phyloP scores from a whole-genome alignment of 1,284 basidiomycete species.

The Tylopilus sp. region DNA sequence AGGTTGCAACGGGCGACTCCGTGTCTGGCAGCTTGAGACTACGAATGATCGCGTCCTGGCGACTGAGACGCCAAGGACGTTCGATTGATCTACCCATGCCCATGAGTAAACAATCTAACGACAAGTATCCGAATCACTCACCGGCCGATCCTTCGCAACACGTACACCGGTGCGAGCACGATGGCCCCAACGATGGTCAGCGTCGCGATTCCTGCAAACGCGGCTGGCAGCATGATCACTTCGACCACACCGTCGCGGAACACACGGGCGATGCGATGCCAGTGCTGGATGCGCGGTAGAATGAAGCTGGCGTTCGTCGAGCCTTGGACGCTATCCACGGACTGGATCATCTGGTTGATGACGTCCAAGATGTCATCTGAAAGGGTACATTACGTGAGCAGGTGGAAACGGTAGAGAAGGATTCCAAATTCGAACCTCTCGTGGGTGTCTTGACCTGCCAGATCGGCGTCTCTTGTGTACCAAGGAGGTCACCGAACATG shows the following conservation, averaged over 20 bases:
- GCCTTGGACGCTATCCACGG: conserved; percentile 21
- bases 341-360: conserved; percentile 19
- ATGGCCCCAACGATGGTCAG: conserved; percentile 12
- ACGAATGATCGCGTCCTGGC: conserved; percentile 21
- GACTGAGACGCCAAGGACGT: conserved; percentile 15
- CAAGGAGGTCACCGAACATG: conserved; percentile 21
- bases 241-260: conserved; percentile 13
- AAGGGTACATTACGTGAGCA: background rate
- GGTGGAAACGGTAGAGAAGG: too few relatives aligned
- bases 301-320: conserved; percentile 18
- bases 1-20: background rate
- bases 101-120: background rate
- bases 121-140: conserved; percentile 3
- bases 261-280: conserved; percentile 14
- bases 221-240: conserved; percentile 14
- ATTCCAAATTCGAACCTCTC: conserved; percentile 11
- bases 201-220: conserved; percentile 4
- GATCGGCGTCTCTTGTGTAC: conserved; percentile 18
- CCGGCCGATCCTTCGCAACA: conserved; percentile 13
- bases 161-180: conserved; percentile 8
- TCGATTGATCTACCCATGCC: conserved; percentile 1
- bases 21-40: conserved; percentile 12
- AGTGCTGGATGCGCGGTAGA: conserved; percentile 19
- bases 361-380: conserved; percentile 25
- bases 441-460: conserved; percentile 22